Conservation (phyloP, 73 alveolate genomes). For the Tetrahymena elliotti region DNA sequence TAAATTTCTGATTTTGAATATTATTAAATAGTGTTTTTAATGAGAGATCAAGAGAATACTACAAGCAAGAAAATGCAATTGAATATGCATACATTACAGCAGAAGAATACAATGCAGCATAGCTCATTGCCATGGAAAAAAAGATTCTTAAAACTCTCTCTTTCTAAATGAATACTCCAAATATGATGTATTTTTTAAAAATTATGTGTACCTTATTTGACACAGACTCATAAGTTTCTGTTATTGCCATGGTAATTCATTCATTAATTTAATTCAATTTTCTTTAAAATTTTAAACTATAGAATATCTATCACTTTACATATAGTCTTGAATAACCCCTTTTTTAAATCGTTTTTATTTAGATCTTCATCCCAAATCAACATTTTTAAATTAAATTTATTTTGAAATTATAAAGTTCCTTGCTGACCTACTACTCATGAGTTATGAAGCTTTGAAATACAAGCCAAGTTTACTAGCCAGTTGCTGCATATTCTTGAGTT, state of each 20-base stretch:
- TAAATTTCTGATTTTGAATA: not conserved
- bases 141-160: conserved; percentile 46
- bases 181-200: not conserved
- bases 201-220: not conserved
- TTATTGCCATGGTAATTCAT: not conserved
- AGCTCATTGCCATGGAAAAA: conserved; percentile 64
- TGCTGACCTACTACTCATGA: not conserved
- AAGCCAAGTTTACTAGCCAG: not conserved
- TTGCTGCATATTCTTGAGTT: not conserved
- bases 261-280: too few relatives aligned
- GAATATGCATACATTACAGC: conserved; percentile 89
- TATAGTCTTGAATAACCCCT: too few relatives aligned
- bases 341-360: too few relatives aligned
- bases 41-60: conserved; percentile 86
- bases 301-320: too few relatives aligned
- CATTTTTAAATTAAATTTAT: too few relatives aligned
- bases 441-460: not conserved
- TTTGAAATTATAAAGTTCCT: not conserved
- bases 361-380: too few relatives aligned
- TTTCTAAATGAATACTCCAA: conserved; percentile 37
- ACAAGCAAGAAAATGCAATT: conserved; percentile 75
- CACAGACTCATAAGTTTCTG: not conserved
- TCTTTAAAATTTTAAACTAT: too few relatives aligned
- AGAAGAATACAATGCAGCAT: conserved; percentile 63
- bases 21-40: conserved; percentile 48